Conservation (phyloP, 2,329 filamentous ascomycete species). For the Epichloe aotearoae region DNA sequence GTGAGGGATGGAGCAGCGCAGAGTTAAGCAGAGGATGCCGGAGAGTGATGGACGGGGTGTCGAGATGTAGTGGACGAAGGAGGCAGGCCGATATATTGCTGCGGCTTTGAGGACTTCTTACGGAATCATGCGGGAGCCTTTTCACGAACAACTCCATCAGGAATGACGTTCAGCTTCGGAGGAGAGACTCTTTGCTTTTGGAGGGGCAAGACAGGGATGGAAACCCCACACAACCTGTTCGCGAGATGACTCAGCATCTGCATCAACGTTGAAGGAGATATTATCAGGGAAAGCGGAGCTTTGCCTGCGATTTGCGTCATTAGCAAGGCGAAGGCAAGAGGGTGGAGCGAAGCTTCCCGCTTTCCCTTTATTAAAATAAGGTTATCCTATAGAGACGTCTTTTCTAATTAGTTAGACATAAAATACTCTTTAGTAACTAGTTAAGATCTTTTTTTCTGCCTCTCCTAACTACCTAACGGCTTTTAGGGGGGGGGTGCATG, state of each 20-base stretch:
- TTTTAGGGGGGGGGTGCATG: no score
- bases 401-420: no score
- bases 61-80: not conserved
- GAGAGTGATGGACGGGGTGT: not conserved
- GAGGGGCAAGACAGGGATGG: not conserved
- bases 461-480: no score
- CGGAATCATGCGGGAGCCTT: not conserved
- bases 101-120: not conserved
- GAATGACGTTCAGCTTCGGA: not conserved
- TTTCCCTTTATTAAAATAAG: no score
- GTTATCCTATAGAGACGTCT: no score
- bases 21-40: not conserved
- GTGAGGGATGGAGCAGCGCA: not conserved
- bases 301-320: no score
- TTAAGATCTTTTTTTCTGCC: no score
- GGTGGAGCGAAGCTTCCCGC: no score
- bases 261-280: not conserved
- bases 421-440: no score
- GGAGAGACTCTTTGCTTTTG: not conserved
- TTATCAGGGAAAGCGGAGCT: no score
- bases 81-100: not conserved
- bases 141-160: not conserved
- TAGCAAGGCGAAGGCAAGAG: no score
- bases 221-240: not conserved
- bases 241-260: constrained; percentile 2